These are phyloP conservation scores for Saprolegnia parasitica DNA, from an alignment of 352 stramenopile species.

Conservation along the genomic window DNA sequence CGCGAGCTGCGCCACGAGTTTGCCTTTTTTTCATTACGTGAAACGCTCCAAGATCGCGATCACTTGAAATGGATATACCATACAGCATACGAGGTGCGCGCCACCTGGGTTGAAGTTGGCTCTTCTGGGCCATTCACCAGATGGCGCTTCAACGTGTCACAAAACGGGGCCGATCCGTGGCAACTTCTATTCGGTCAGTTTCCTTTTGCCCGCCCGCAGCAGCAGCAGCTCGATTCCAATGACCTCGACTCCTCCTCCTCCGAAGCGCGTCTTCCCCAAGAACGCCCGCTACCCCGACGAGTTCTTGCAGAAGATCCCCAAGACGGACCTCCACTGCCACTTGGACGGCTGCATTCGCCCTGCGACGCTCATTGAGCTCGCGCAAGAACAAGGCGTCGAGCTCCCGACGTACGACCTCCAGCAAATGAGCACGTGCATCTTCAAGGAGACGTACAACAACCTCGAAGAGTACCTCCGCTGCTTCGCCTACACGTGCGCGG, in stretches of 20 bases:
- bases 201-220: background rate
- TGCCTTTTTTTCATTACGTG: background rate
- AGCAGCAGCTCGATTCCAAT: conserved; percentile 6
- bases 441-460: conserved; percentile 75
- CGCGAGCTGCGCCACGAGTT: background rate
- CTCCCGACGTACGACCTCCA: conserved; percentile 73
- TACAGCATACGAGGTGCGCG: background rate
- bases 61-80: background rate
- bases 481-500: conserved; percentile 70
- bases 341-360: conserved; percentile 78
- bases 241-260: conserved; percentile 9
- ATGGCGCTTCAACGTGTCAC: too few species aligned
- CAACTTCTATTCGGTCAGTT: background rate
- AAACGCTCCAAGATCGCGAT: conserved; percentile 5
- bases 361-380: conserved; percentile 79
- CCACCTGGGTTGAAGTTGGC: background rate
- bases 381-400: conserved; percentile 55
- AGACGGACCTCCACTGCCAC: conserved; percentile 85
- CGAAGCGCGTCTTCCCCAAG: conserved; percentile 43
- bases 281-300: conserved; percentile 60
- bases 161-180: background rate
- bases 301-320: conserved; percentile 65
- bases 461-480: conserved; percentile 82
- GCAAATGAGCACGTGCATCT: conserved; percentile 55
- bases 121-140: background rate